phyloP scores from a whole-genome alignment of 345 rosid species.

The Sonneratia caseolaris region DNA sequence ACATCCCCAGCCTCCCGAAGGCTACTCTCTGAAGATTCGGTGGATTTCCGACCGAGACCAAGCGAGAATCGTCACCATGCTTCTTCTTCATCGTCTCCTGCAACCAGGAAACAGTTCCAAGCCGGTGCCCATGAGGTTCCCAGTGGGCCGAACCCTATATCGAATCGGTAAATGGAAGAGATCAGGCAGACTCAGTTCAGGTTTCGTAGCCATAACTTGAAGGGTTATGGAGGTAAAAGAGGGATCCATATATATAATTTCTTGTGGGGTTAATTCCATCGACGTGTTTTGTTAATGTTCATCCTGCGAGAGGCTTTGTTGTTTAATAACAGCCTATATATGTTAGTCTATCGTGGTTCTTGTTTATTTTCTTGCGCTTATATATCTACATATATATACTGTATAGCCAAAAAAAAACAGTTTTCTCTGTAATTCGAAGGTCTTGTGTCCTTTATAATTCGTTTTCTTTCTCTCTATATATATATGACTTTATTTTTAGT shows the following conservation, averaged over 20 bases:
- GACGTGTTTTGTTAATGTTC: background rate
- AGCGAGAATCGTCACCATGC: slow-evolving; percentile 2
- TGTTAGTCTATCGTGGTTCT: background rate
- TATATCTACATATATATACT: too few relatives aligned
- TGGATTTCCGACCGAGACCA: slow-evolving; percentile 25
- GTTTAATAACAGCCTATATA: background rate
- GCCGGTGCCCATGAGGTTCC: slow-evolving; percentile 80
- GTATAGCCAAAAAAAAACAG: background rate
- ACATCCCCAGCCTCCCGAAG: slow-evolving; percentile 1
- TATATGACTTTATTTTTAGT: background rate
- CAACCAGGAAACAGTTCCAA: slow-evolving; percentile 25
- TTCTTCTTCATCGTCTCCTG: slow-evolving; percentile 18
- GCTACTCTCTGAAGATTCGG: slow-evolving; percentile 32
- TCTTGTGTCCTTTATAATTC: background rate
- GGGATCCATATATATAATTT: background rate
- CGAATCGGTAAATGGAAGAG: slow-evolving; percentile 43
- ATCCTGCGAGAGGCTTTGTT: background rate
- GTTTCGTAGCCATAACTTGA: background rate
- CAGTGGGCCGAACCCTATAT: slow-evolving; percentile 90
- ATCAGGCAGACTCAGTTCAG: background rate
- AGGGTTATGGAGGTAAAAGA: background rate
- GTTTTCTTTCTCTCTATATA: too few relatives aligned
- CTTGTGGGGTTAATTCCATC: background rate
- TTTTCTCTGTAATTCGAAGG: background rate
- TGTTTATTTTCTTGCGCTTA: too few relatives aligned